These are phyloP conservation scores for Juncus inflexus DNA, from an alignment of 176 grass and related monocot genomes.

Conservation along the genomic window DNA sequence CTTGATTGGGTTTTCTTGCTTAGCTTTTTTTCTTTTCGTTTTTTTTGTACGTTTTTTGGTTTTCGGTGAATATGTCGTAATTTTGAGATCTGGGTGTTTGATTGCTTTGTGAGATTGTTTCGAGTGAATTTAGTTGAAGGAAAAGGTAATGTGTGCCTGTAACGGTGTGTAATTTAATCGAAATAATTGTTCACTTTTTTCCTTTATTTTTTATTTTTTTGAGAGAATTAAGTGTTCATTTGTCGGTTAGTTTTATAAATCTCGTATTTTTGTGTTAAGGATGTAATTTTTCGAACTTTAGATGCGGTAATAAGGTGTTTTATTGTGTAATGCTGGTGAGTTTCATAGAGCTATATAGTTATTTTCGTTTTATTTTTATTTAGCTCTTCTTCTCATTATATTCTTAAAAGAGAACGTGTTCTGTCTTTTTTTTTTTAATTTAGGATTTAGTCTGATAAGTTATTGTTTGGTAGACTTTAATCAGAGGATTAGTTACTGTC, in stretches of 20 bases:
- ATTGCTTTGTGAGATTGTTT: conserved; percentile 3
- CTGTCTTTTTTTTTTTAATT: conserved; percentile 6
- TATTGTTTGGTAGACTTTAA: background rate
- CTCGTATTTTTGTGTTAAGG: background rate
- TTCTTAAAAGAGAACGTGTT: background rate
- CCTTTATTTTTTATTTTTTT: background rate
- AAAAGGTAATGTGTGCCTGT: background rate
- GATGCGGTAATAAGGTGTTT: conserved; percentile 2
- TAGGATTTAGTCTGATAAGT: background rate
- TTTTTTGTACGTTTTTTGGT: conserved; percentile 9
- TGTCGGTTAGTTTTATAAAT: background rate
- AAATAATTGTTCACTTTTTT: background rate
- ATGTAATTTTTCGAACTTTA: conserved; percentile 2
- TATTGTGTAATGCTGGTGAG: conserved; percentile 21
- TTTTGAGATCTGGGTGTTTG: conserved; percentile 20
- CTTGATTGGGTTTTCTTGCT: background rate
- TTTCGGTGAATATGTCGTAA: conserved; percentile 4
- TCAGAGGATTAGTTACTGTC: background rate
- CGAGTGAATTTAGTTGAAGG: background rate
- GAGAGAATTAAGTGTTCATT: conserved; percentile 3
- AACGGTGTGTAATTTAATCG: conserved; percentile 5
- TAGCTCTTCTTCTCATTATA: background rate
- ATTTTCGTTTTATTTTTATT: conserved; percentile 6
- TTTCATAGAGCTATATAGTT: background rate
- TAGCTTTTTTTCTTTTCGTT: background rate